Evolutionary conservation across 1,284 basidiomycete genomes (phyloP), one percentile per base, ranked within the genome.

Genomic region (Chalciporus sp.): DNA sequence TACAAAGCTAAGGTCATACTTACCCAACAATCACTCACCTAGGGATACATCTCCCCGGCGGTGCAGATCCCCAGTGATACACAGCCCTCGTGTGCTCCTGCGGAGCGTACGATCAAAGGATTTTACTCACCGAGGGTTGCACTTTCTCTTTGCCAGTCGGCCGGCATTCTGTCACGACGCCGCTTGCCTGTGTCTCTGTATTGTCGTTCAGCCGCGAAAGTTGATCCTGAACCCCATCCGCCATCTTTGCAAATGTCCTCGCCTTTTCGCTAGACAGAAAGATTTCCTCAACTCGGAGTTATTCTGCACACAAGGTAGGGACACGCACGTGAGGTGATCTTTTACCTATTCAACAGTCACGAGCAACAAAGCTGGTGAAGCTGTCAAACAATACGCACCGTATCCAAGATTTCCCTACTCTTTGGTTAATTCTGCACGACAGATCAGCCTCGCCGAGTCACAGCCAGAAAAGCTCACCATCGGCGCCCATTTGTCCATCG

Each of bases 271-370:
- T 66, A 17, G 40, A 53, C 12, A 29, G 7, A 37, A 35, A 20
- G 10, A 62, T 29, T 63, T 23, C 2, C 6, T 23, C 39, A 28
- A 41, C 19, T 27, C 4, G 16, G 26, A 19, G 7, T 35, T 17
- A 33, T 28, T 2, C 23, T 11, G 16, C 17, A 52, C 7, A 1
- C n/a, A 40, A 28, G 17, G 44, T 16, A 40, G 31, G 17, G 44
- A 35, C n/a, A n/a, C 57, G 20, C 44, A 72, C 70, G 61, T 67
- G 20, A 69, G 29, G 47, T 63, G 60, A 39, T n/a, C 70, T 41
- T 69, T 69, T 20, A 59, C 62, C 67, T 71, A 43, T 44, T 14
- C 27, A 53, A 29, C 26, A 33, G 4, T 17, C 26, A 35, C 41
- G 29, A 19, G 49, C 9, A 33, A 20, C 16, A 55, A 49, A 42